These are phyloP conservation scores for Tolypocladium ophioglossoides DNA, from an alignment of 2,329 filamentous ascomycete genomes.

Conservation along the genomic window DNA sequence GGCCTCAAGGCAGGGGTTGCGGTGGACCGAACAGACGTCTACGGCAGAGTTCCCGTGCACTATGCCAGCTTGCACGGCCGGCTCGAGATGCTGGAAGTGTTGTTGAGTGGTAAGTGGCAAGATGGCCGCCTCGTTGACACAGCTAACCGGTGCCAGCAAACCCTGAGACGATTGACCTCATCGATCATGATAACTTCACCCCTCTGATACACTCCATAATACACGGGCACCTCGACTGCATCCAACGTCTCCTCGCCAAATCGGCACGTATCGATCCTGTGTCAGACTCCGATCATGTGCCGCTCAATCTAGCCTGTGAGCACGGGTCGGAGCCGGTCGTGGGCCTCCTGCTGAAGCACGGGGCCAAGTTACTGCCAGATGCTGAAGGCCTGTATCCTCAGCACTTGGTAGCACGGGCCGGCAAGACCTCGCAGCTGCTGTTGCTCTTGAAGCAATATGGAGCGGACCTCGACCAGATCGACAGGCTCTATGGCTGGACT, in stretches of 20 bases:
- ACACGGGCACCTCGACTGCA: constrained; percentile 71
- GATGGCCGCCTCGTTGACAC: not conserved
- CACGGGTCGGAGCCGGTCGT: constrained; percentile 81
- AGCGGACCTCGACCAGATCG: constrained; percentile 80
- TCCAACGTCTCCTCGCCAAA: constrained; percentile 63
- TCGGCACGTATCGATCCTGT: constrained; percentile 79
- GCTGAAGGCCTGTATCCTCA: constrained; percentile 96
- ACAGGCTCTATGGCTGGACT: constrained; percentile 97
- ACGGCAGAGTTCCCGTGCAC: constrained; percentile 85
- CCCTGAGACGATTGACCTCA: constrained; percentile 68
- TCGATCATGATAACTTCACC: constrained; percentile 96
- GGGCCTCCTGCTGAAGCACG: constrained; percentile 69
- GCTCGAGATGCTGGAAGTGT: constrained; percentile 67
- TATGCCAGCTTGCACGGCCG: constrained; percentile 95
- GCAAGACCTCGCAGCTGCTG: constrained; percentile 69
- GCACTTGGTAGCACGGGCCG: constrained; percentile 85
- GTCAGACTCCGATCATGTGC: constrained; percentile 84
- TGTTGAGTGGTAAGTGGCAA: constrained; percentile 48
- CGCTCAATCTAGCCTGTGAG: constrained; percentile 89
- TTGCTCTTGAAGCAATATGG: constrained; percentile 75
- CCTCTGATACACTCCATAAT: constrained; percentile 93
- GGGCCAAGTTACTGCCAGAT: constrained; percentile 78
- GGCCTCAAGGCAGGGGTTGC: constrained; percentile 69
- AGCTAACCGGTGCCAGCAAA: constrained; percentile 36
- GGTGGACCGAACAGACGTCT: constrained; percentile 76